Conservation (phyloP, 805 yeast species). For the Limtongozyma cylindracea region DNA sequence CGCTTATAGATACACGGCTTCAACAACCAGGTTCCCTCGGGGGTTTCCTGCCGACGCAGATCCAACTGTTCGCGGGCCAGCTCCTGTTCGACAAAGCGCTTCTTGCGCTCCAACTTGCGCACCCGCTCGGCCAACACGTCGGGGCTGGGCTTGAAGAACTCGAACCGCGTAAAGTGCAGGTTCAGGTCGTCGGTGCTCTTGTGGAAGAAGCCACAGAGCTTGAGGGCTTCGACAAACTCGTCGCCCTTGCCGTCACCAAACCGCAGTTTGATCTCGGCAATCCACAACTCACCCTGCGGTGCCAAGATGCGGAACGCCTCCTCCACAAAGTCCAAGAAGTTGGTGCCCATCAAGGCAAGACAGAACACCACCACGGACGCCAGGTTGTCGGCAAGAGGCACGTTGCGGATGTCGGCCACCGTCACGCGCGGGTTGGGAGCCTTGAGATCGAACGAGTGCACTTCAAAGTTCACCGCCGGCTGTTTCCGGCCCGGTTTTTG, state of each 20-base stretch:
- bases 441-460: conserved; percentile 81
- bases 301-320: conserved; percentile 77
- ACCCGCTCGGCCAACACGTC: conserved; percentile 38
- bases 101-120: conserved; percentile 33
- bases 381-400: conserved; percentile 58
- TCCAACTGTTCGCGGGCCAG: conserved; percentile 34
- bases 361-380: conserved; percentile 85
- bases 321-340: conserved; percentile 70
- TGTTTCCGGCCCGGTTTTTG: conserved; percentile 5
- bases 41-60: conserved; percentile 19
- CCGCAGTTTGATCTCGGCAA: conserved; percentile 89
- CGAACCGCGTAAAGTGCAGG: conserved; percentile 88
- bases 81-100: conserved; percentile 48
- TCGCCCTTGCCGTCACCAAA: conserved; percentile 44
- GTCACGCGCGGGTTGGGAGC: conserved; percentile 77
- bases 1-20: conserved; percentile 94
- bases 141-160: conserved; percentile 68
- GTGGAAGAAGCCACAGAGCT: conserved; percentile 65
- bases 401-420: conserved; percentile 87
- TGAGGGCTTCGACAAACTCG: conserved; percentile 63
- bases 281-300: conserved; percentile 91
- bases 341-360: conserved; percentile 91
- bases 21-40: conserved; percentile 74
- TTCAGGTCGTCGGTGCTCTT: conserved; percentile 68
- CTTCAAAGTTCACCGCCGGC: conserved; percentile 22